Evolutionary conservation across 805 yeast species (phyloP), one percentile per base, ranked within the genome.

Genomic region (Ogataea saltuana): DNA sequence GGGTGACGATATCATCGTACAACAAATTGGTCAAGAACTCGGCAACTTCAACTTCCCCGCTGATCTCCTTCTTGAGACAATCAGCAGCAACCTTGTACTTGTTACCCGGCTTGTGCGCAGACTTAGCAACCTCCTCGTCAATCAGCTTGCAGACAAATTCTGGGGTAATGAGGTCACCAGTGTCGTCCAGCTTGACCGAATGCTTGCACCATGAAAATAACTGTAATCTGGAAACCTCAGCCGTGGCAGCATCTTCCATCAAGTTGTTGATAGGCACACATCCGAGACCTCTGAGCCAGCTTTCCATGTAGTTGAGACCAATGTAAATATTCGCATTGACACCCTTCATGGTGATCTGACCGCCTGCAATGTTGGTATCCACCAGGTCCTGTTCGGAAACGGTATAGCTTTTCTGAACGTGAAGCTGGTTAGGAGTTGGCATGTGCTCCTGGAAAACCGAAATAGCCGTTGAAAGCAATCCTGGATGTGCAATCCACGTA

Each of bases 231-330:
- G 90, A 82, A 29, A 85, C 95, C 67, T 85, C 95, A 30, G 93
- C 91, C 39, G 95, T 85, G 25, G 93, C 93, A 21, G 95, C 95
- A 65, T 85, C 95, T 67, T 85, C 95, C 95, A 85, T 85, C 65
- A 85, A 72, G 63, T 80, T 78, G 70, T 85, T 85, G 64, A 85
- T 85, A 53, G 95, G 91, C 48, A 84, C 90, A 74, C 93, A 85
- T 12, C 95, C 95, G 41, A 81, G 69, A 46, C 88, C 88, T 63
- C 89, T 75, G 56, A 85, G 75, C 95, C 95, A 85, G 22, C 90
- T 87, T 68, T 85, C 93, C 74, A 85, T 85, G 64, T 85, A 85
- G 50, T 83, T 79, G 53, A 85, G 69, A 32, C 93, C 93, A 64
- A 85, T 85, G 59, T 79, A 78, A 55, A 85, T 72, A 66, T 85